A percentile compares a stretch with the other conserved stretches of the same genome.
phyloP scores from a whole-genome alignment of 1,284 basidiomycete genomes.

The Austroboletus rostrupii region DNA sequence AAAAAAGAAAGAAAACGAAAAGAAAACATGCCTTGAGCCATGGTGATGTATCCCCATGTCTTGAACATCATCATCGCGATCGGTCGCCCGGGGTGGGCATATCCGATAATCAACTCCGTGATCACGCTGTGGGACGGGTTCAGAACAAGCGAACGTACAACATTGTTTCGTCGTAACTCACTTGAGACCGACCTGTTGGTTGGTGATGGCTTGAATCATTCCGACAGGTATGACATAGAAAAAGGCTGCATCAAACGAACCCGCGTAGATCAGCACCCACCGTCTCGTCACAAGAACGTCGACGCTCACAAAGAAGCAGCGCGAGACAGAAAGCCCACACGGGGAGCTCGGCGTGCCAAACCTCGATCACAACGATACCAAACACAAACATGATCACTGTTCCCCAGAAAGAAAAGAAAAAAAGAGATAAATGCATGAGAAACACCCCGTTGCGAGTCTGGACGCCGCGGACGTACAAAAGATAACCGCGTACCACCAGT shows the following conservation, averaged over 20 bases:
- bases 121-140: conserved; percentile 28
- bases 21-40: conserved; percentile 30
- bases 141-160: neutral
- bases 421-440: neutral
- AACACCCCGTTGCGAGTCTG: no score
- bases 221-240: conserved; percentile 56
- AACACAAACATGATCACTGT: conserved; percentile 49
- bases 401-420: no score
- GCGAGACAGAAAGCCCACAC: conserved; percentile 49
- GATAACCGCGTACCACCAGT: conserved; percentile 65
- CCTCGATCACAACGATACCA: conserved; percentile 53
- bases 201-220: conserved; percentile 31
- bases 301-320: conserved; percentile 30
- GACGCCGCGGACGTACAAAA: conserved; percentile 23
- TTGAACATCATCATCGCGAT: conserved; percentile 48
- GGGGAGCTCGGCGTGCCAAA: conserved; percentile 55
- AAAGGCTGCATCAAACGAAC: conserved; percentile 28
- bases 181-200: conserved; percentile 49
- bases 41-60: conserved; percentile 39
- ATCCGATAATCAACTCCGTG: conserved; percentile 46
- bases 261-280: neutral
- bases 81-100: conserved; percentile 41
- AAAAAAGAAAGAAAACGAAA: no score
- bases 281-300: neutral
- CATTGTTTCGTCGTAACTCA: conserved; percentile 1